Conservation (phyloP, 2,329 filamentous ascomycete genomes). For the Fusarium sulawesiense region DNA sequence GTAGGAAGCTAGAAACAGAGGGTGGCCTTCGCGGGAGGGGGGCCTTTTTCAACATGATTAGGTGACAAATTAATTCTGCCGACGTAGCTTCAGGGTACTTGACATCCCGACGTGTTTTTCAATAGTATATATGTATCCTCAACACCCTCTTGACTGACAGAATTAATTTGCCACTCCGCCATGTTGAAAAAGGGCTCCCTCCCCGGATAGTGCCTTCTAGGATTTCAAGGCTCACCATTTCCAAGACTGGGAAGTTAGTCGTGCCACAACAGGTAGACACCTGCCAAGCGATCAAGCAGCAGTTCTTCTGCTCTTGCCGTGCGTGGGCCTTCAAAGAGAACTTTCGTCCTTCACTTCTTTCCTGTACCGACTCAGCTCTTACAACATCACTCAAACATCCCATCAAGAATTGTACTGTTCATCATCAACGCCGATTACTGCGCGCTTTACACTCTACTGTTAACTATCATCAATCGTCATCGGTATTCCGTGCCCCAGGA, state of each 20-base stretch:
- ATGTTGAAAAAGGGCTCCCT: no score
- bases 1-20: neutral
- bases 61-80: no score
- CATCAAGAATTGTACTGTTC: neutral
- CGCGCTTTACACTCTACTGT: neutral
- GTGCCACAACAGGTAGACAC: no score
- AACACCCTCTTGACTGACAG: no score
- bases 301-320: neutral
- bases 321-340: neutral
- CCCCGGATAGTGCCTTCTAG: no score
- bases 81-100: no score
- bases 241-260: no score
- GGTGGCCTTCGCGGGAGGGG: no score
- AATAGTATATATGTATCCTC: no score
- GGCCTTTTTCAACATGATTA: no score
- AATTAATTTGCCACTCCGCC: no score
- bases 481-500: neutral
- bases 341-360: neutral
- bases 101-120: rapidly evolving
- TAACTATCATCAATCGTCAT: neutral
- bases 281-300: neutral
- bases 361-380: neutral
- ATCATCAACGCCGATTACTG: neutral
- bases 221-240: no score
- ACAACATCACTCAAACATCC: neutral